Percentiles rank a stretch among this genome's conserved stretches.
phyloP scores from a whole-genome alignment of 164 flowering plant species.

The Aristolochia fimbriata region DNA sequence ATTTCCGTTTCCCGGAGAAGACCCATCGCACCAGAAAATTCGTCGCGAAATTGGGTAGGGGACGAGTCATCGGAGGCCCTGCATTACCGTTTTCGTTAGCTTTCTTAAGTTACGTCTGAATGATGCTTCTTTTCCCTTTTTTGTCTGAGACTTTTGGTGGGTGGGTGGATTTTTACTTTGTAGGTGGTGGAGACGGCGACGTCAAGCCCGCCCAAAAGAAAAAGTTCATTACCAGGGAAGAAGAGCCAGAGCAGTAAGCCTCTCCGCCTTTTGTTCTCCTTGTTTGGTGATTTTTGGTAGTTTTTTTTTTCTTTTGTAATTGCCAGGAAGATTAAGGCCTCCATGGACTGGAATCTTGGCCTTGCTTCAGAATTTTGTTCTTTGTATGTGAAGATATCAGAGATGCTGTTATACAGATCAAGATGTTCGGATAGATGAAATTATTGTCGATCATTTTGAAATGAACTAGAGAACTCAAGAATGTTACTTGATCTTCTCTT shows the following conservation, averaged over 20 bases:
- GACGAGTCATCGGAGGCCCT: background rate
- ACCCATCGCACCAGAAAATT: conserved; percentile 19
- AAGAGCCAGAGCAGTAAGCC: conserved; percentile 87
- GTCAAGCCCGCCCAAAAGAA: conserved; percentile 49
- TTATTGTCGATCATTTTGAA: too few relatives aligned
- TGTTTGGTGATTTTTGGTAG: background rate
- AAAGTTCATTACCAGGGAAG: conserved; percentile 87
- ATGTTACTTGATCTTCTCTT: background rate
- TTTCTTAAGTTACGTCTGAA: too few relatives aligned
- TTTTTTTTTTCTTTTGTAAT: background rate
- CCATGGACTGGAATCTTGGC: background rate
- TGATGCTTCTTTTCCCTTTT: background rate
- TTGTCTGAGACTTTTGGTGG: background rate
- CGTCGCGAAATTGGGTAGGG: conserved; percentile 41
- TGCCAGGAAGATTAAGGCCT: background rate
- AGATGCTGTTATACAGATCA: too few relatives aligned
- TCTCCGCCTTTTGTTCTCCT: background rate
- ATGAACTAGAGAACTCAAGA: too few relatives aligned
- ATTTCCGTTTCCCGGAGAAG: conserved; percentile 13
- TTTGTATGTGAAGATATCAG: too few relatives aligned
- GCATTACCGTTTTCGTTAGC: too few relatives aligned
- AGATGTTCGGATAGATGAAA: too few relatives aligned
- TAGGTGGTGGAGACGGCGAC: conserved; percentile 67
- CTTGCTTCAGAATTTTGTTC: too few relatives aligned
- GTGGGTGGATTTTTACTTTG: background rate